Conservation (phyloP, 768 basidiomycete species). For the Gloeophyllum trabeum region DNA sequence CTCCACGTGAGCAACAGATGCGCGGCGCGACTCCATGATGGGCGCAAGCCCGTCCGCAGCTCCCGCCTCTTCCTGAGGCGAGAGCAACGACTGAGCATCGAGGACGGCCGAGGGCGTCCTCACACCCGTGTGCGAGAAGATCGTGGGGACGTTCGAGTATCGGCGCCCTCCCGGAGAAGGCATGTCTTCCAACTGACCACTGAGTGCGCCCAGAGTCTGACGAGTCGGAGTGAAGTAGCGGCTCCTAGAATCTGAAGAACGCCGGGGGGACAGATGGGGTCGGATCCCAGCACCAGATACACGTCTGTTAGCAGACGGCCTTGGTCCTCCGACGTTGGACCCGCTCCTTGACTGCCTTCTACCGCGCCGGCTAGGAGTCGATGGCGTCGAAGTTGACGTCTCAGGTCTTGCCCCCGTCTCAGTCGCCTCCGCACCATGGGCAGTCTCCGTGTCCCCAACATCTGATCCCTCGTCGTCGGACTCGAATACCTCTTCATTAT, state of each 20-base stretch:
- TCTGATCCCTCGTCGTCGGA: constrained; percentile 29
- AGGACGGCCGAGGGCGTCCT: constrained; percentile 65
- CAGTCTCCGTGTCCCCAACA: background rate
- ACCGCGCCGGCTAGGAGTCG: background rate
- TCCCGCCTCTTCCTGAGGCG: constrained; percentile 26
- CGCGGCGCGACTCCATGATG: constrained; percentile 31
- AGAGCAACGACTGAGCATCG: constrained; percentile 56
- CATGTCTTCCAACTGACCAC: constrained; percentile 11
- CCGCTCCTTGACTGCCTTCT: background rate
- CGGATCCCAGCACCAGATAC: background rate
- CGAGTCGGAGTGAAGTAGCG: background rate
- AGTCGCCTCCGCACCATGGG: background rate
- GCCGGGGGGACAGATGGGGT: background rate
- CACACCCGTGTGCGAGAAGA: constrained; percentile 79
- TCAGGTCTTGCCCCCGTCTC: background rate
- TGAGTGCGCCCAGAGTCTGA: background rate
- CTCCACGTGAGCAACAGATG: constrained; percentile 20
- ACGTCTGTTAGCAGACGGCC: no score
- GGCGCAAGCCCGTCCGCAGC: constrained; percentile 32
- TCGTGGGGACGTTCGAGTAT: constrained; percentile 55
- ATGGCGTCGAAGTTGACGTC: background rate
- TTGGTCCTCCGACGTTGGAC: background rate
- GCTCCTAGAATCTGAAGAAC: background rate
- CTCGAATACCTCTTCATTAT: constrained; percentile 74
- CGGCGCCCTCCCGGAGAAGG: constrained; percentile 32